Conservation (phyloP, 140 eudicot genomes). For the Oenanthe javanica region DNA sequence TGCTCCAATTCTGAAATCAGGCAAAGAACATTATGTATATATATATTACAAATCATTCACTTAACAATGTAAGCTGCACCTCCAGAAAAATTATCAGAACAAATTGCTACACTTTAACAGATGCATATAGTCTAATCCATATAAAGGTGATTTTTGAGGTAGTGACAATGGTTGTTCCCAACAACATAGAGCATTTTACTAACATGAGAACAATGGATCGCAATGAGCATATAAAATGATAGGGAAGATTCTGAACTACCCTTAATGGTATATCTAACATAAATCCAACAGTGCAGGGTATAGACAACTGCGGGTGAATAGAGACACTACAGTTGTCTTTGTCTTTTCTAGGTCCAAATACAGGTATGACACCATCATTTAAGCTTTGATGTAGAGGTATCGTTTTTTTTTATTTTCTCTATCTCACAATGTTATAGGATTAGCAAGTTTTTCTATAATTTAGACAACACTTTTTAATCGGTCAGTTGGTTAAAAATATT, state of each 20-base stretch:
- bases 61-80: not conserved
- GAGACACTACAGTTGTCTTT: not conserved
- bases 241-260: not conserved
- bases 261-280: not conserved
- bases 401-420: not conserved
- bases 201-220: not conserved
- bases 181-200: not conserved
- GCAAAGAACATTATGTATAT: not conserved
- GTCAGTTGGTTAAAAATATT: not conserved
- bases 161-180: not conserved
- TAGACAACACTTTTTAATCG: not conserved
- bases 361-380: not conserved
- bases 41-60: not conserved
- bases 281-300: not conserved
- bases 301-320: not conserved
- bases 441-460: not conserved
- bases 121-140: not conserved
- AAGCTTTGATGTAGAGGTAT: not conserved
- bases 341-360: not conserved
- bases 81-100: not conserved
- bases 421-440: not conserved
- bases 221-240: not conserved
- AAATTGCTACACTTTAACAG: not conserved
- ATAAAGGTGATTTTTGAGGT: not conserved
- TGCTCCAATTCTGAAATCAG: conserved; percentile 72